A percentile compares a stretch with the other conserved stretches of the same genome.
Evolutionary conservation across 768 basidiomycete genomes (phyloP).

Genomic region (Phlebiopsis gigantea): DNA sequence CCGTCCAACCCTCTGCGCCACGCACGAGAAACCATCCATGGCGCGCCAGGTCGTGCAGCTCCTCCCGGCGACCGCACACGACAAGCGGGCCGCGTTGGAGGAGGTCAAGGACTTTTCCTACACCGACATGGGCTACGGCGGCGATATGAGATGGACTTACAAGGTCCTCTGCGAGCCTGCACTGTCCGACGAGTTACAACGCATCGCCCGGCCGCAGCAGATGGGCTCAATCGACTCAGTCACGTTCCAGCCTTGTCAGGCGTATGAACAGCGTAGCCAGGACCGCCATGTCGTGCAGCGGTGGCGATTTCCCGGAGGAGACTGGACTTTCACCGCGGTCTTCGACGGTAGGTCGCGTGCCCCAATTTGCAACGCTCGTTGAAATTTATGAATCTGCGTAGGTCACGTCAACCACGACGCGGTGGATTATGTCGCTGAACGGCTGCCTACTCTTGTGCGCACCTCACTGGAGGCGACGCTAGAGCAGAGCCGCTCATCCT

Average conservation of each 20-base stretch:
- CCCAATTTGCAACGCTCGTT: not conserved
- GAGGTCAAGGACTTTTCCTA: conserved; percentile 48
- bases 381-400: conserved; percentile 15
- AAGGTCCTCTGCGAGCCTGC: conserved; percentile 37
- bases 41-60: conserved; percentile 35
- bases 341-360: conserved; percentile 36
- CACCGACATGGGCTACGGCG: conserved; percentile 51
- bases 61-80: conserved; percentile 38
- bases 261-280: conserved; percentile 33
- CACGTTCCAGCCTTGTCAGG: conserved; percentile 38
- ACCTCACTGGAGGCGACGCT: conserved; percentile 31
- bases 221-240: conserved; percentile 31
- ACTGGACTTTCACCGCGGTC: conserved; percentile 40
- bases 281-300: conserved; percentile 37
- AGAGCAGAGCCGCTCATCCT: conserved; percentile 22
- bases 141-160: conserved; percentile 50
- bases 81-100: conserved; percentile 43
- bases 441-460: conserved; percentile 37
- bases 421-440: conserved; percentile 37
- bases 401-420: conserved; percentile 46
- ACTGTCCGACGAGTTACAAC: conserved; percentile 35
- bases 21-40: conserved; percentile 8
- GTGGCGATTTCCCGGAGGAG: conserved; percentile 36
- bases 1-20: not conserved
- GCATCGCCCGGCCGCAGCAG: conserved; percentile 32